Evolutionary conservation across 2,329 filamentous ascomycete species (phyloP).

Genomic region (Cladosporium sp.): DNA sequence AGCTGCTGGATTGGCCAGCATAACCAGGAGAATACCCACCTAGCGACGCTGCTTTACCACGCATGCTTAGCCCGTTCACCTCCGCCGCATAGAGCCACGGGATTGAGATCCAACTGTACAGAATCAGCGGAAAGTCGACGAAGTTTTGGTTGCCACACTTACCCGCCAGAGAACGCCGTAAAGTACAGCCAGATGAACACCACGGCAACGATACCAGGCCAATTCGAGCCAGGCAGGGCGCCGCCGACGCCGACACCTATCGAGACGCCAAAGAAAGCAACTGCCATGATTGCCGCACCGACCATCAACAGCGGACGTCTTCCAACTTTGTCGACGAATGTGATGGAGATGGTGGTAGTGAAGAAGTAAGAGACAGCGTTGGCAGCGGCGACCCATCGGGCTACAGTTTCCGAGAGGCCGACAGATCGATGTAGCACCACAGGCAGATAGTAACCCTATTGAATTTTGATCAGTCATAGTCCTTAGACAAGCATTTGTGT

Average conservation of each 20-base stretch:
- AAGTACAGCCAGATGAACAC: slow-evolving; percentile 71
- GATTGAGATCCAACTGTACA: slow-evolving; percentile 26
- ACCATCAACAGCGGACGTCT: slow-evolving; percentile 43
- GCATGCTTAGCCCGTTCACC: slow-evolving; percentile 54
- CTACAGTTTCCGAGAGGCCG: slow-evolving; percentile 39
- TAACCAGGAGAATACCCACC: neutral
- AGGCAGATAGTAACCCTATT: slow-evolving; percentile 43
- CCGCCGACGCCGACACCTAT: slow-evolving; percentile 33
- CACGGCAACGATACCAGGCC: slow-evolving; percentile 45
- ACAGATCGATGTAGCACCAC: slow-evolving; percentile 52
- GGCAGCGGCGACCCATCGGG: slow-evolving; percentile 42
- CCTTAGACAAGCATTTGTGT: neutral
- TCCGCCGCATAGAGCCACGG: slow-evolving; percentile 30
- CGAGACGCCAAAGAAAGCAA: slow-evolving; percentile 37
- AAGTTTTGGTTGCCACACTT: neutral
- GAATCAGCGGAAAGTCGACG: neutral
- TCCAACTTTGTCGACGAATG: slow-evolving; percentile 63
- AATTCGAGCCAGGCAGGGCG: slow-evolving; percentile 37
- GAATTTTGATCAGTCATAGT: neutral
- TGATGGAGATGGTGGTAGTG: slow-evolving; percentile 60
- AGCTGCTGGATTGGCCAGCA: neutral
- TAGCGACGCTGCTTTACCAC: slow-evolving; percentile 54
- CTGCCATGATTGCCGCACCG: slow-evolving; percentile 46
- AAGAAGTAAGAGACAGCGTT: slow-evolving; percentile 57
- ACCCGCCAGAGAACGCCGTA: slow-evolving; percentile 63